phyloP scores from a whole-genome alignment of 208 protist species.

The Acanthamoeba triangularis region DNA sequence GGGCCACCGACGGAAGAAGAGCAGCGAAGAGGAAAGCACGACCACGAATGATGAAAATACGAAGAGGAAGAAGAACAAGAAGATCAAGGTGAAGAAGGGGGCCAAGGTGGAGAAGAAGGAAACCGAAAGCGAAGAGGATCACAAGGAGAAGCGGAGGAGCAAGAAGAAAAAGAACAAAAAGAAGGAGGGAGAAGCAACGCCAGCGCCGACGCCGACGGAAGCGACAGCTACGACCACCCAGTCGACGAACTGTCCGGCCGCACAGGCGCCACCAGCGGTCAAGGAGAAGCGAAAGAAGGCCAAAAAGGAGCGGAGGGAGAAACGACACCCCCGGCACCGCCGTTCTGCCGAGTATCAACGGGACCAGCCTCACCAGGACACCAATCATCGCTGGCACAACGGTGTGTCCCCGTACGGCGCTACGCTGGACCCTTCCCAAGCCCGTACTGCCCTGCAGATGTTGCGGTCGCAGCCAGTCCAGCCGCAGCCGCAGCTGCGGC shows the following conservation, averaged over 20 bases:
- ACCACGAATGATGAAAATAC: not conserved
- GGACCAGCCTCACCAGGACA: no score
- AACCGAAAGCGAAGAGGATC: not conserved
- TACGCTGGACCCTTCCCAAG: no score
- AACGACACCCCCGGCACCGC: not conserved
- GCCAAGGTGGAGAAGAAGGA: not conserved
- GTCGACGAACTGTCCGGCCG: not conserved
- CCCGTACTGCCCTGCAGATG: no score
- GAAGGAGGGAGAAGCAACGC: no score
- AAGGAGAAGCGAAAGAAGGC: slow-evolving; percentile 9
- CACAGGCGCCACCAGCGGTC: not conserved
- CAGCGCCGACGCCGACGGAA: no score
- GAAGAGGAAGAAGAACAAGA: not conserved
- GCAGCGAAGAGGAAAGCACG: not conserved
- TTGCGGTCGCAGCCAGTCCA: no score
- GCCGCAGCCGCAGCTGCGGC: not conserved
- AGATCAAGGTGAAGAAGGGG: not conserved
- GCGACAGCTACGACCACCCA: not conserved
- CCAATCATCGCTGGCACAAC: not conserved
- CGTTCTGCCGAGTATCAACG: not conserved
- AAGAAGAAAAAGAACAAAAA: not conserved
- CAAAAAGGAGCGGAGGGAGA: not conserved
- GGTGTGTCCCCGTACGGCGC: not conserved
- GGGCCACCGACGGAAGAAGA: not conserved
- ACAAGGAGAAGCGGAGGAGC: no score